phyloP scores from a whole-genome alignment of 179 eudicot genomes.

The Spinacia oleracea region DNA sequence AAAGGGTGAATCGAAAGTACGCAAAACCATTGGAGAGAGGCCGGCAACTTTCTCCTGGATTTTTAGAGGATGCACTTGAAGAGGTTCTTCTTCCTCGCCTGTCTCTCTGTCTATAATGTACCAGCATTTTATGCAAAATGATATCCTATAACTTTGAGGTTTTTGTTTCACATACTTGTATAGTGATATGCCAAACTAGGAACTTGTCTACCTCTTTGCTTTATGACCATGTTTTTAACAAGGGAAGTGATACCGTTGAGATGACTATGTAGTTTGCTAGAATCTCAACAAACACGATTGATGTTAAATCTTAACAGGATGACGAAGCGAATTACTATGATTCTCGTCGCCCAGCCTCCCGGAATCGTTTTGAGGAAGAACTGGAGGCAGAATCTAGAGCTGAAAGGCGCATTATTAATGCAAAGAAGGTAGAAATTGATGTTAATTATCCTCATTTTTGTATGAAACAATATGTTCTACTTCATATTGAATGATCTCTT shows the following conservation, averaged over 20 bases:
- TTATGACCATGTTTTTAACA: neutral
- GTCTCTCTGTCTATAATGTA: neutral
- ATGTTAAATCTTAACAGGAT: slow-evolving; percentile 48
- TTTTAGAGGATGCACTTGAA: slow-evolving; percentile 92
- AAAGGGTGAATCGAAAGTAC: slow-evolving; percentile 89
- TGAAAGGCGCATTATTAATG: slow-evolving; percentile 86
- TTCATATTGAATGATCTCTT: neutral
- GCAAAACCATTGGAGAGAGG: slow-evolving; percentile 76
- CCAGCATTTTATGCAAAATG: neutral
- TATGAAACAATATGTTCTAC: neutral
- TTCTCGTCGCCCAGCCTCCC: slow-evolving; percentile 61
- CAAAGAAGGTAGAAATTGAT: slow-evolving; percentile 64
- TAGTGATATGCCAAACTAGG: neutral
- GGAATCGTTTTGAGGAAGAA: slow-evolving; percentile 81
- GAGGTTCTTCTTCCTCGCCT: slow-evolving; percentile 54
- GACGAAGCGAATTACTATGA: slow-evolving; percentile 77
- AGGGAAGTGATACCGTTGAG: neutral
- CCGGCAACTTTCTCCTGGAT: slow-evolving; percentile 97
- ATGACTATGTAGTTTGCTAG: neutral
- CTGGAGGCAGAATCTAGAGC: slow-evolving; percentile 92
- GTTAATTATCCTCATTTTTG: neutral
- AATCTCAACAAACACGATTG: neutral
- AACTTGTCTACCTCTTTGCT: neutral
- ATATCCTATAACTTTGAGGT: neutral
- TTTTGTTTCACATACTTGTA: neutral